phyloP scores from a whole-genome alignment of 2,329 filamentous ascomycete species.

The Colletotrichum sp. region DNA sequence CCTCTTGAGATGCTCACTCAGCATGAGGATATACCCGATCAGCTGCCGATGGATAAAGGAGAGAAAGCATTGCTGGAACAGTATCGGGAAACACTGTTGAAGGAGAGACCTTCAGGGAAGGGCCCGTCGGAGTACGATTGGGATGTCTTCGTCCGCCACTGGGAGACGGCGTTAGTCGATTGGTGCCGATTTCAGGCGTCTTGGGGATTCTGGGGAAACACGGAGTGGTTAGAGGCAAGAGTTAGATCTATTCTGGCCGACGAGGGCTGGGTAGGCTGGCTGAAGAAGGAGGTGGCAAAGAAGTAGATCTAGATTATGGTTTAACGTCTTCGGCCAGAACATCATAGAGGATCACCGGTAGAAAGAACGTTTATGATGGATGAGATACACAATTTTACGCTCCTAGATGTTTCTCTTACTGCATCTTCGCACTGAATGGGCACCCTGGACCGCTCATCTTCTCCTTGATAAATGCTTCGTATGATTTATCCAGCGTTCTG shows the following conservation, averaged over 20 bases:
- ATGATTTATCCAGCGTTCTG: neutral
- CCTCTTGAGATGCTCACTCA: slow-evolving; percentile 56
- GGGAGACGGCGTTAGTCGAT: slow-evolving; percentile 71
- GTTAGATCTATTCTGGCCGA: slow-evolving; percentile 55
- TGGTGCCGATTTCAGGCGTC: slow-evolving; percentile 68
- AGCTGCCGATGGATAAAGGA: slow-evolving; percentile 53
- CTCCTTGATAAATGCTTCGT: neutral
- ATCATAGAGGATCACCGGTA: neutral
- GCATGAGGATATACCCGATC: slow-evolving; percentile 31
- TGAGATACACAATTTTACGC: no score
- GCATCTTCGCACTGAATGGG: neutral
- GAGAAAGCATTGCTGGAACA: slow-evolving; percentile 56
- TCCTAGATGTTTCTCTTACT: neutral
- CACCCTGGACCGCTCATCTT: neutral
- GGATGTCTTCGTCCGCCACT: slow-evolving; percentile 61
- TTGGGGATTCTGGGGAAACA: slow-evolving; percentile 68
- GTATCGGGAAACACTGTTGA: slow-evolving; percentile 49
- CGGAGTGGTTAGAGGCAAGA: slow-evolving; percentile 60
- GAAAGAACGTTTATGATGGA: neutral
- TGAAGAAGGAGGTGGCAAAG: slow-evolving; percentile 29
- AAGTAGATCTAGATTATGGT: neutral
- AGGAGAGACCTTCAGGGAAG: slow-evolving; percentile 23
- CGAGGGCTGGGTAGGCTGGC: slow-evolving; percentile 49
- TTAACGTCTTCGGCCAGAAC: fast-evolving
- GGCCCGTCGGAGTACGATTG: slow-evolving; percentile 51